phyloP scores from a whole-genome alignment of 2,329 filamentous ascomycete species.

The Rhinocladiella mackenziei region DNA sequence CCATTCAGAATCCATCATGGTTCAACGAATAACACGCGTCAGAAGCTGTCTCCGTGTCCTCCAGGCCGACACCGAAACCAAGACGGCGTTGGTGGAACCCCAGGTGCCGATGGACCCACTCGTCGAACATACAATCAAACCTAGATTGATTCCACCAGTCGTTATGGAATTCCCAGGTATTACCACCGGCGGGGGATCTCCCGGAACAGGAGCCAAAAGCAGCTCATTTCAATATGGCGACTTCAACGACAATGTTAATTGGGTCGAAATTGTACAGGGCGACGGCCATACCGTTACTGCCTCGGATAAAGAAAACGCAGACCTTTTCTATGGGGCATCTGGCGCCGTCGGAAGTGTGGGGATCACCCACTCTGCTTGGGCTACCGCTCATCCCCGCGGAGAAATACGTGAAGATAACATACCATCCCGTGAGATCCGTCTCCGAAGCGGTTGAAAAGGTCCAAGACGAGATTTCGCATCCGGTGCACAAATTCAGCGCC shows the following conservation, averaged over 20 bases:
- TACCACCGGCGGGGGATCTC: slow-evolving; percentile 63
- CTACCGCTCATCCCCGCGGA: slow-evolving; percentile 54
- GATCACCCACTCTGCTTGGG: slow-evolving; percentile 58
- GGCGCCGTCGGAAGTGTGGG: slow-evolving; percentile 60
- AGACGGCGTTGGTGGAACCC: slow-evolving; percentile 51
- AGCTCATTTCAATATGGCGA: slow-evolving; percentile 63
- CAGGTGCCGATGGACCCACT: slow-evolving; percentile 66
- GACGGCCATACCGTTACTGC: slow-evolving; percentile 54
- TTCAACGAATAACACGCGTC: too few species aligned
- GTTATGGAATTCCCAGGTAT: slow-evolving; percentile 71
- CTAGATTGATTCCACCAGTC: slow-evolving; percentile 58
- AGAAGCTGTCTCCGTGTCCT: too few species aligned
- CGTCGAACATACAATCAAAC: slow-evolving; percentile 53
- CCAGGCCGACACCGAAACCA: background rate
- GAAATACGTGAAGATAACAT: slow-evolving; percentile 59
- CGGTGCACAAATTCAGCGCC: slow-evolving; percentile 51
- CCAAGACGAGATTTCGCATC: slow-evolving; percentile 41
- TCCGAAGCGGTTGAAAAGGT: slow-evolving; percentile 50
- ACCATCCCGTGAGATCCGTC: slow-evolving; percentile 52
- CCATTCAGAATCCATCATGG: too few species aligned
- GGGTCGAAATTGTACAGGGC: slow-evolving; percentile 60
- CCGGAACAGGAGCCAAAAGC: slow-evolving; percentile 64
- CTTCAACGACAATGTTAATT: slow-evolving; percentile 61
- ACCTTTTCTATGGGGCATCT: slow-evolving; percentile 58
- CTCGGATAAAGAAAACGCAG: slow-evolving; percentile 45